These are phyloP conservation scores for Eucalyptus erythrocorys DNA, from an alignment of 345 rosid species.

Conservation along the genomic window DNA sequence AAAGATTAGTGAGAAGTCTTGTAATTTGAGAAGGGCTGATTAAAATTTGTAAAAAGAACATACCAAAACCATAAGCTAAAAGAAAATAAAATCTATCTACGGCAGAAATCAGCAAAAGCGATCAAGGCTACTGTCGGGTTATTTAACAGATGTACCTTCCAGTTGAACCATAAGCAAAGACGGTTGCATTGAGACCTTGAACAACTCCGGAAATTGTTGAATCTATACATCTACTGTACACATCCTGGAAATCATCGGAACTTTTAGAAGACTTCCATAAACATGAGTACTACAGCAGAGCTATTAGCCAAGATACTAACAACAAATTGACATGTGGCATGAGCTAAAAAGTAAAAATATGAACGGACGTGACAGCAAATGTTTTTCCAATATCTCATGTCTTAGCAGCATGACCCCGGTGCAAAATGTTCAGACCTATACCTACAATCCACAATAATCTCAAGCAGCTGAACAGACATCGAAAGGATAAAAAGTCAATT, in stretches of 20 bases:
- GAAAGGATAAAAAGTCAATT: background rate
- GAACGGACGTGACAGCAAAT: background rate
- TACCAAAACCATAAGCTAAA: background rate
- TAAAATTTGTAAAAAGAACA: background rate
- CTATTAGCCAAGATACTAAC: background rate
- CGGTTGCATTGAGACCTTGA: constrained; percentile 88
- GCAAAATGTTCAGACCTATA: background rate
- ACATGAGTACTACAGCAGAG: background rate
- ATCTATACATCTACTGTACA: constrained; percentile 50
- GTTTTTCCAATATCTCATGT: background rate
- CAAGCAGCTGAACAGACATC: background rate
- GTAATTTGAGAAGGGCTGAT: background rate
- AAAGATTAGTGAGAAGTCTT: background rate
- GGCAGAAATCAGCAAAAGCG: background rate
- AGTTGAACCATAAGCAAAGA: constrained; percentile 95
- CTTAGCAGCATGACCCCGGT: background rate
- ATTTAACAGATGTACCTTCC: constrained; percentile 53
- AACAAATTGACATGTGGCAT: background rate
- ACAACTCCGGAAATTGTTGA: constrained; percentile 76
- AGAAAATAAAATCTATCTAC: background rate
- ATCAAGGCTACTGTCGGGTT: background rate
- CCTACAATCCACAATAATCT: background rate
- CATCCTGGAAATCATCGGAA: constrained; percentile 33
- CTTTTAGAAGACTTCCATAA: background rate
- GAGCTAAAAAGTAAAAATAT: background rate